Conservation (phyloP, 768 basidiomycete species). For the Mycena amicta region DNA sequence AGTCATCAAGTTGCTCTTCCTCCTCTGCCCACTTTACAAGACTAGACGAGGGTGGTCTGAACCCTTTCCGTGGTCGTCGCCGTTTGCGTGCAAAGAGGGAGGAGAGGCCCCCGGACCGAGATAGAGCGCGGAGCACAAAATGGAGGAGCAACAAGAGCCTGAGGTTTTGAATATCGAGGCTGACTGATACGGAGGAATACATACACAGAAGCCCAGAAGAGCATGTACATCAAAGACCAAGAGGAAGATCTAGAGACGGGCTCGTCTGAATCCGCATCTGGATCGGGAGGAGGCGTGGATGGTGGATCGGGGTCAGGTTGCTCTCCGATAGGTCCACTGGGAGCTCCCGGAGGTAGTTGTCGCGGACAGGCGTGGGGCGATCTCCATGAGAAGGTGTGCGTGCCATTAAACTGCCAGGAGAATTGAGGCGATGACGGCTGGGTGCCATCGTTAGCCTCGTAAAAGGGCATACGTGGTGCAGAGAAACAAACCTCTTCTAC, state of each 20-base stretch:
- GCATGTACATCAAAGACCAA: neutral
- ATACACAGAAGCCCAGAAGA: neutral
- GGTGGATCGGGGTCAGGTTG: constrained; percentile 15
- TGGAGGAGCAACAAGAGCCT: neutral
- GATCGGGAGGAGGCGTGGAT: constrained; percentile 7
- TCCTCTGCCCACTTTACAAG: constrained; percentile 11
- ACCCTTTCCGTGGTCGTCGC: constrained; percentile 1
- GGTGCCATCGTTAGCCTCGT: neutral
- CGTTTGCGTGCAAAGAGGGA: neutral
- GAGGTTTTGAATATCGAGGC: too few relatives aligned
- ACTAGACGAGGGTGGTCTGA: constrained; percentile 2
- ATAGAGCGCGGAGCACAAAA: neutral
- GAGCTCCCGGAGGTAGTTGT: constrained; percentile 11
- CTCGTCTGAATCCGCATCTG: constrained; percentile 6
- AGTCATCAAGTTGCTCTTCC: constrained; percentile 11
- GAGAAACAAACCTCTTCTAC: constrained; percentile 20
- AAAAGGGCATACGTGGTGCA: neutral
- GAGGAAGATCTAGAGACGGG: neutral
- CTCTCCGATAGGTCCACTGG: neutral
- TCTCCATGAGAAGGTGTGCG: constrained; percentile 15
- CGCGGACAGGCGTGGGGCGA: constrained; percentile 16
- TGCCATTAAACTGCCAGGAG: constrained; percentile 12
- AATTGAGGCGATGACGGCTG: constrained; percentile 6
- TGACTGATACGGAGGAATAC: neutral
- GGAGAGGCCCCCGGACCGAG: neutral